Evolutionary conservation across 495 filamentous ascomycete genomes (phyloP).

Genomic region (Talaromyces borbonicus): DNA sequence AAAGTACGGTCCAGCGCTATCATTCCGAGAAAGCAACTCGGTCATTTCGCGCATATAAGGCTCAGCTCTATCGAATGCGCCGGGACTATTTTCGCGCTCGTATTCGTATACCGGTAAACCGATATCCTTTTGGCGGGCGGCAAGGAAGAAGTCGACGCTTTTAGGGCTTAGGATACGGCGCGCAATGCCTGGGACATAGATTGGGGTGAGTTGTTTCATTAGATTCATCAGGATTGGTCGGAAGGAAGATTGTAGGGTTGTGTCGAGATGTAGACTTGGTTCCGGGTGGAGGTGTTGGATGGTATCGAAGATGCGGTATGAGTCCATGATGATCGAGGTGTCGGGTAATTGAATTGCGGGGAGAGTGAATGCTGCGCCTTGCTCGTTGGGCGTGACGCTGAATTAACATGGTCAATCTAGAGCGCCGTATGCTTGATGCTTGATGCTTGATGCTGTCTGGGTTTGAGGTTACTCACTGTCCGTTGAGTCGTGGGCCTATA

Average conservation of each 20-base stretch:
- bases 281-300: constrained; percentile 44
- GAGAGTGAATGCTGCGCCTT: constrained; percentile 36
- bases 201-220: constrained; percentile 11
- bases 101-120: constrained; percentile 37
- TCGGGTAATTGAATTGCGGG: constrained; percentile 43
- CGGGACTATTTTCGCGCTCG: constrained; percentile 24
- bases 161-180: constrained; percentile 25
- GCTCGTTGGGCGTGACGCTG: constrained; percentile 29
- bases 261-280: constrained; percentile 43
- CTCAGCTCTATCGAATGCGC: constrained; percentile 26
- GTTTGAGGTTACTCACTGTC: constrained; percentile 36
- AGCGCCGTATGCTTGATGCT: not conserved
- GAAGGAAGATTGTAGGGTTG: constrained; percentile 12
- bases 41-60: constrained; percentile 29
- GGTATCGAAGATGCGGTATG: constrained; percentile 35
- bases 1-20: constrained; percentile 39
- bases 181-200: constrained; percentile 27
- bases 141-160: constrained; percentile 35
- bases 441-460: not conserved
- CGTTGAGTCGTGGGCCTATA: constrained; percentile 36
- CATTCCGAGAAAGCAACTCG: constrained; percentile 38
- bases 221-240: constrained; percentile 11
- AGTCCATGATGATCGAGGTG: constrained; percentile 48
- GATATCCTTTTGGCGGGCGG: constrained; percentile 23
- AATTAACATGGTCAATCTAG: not conserved